Evolutionary conservation across 1,139 yeast genomes (phyloP), one percentile per base, ranked within the genome.

Genomic region (Saccharomyces hybrid): DNA sequence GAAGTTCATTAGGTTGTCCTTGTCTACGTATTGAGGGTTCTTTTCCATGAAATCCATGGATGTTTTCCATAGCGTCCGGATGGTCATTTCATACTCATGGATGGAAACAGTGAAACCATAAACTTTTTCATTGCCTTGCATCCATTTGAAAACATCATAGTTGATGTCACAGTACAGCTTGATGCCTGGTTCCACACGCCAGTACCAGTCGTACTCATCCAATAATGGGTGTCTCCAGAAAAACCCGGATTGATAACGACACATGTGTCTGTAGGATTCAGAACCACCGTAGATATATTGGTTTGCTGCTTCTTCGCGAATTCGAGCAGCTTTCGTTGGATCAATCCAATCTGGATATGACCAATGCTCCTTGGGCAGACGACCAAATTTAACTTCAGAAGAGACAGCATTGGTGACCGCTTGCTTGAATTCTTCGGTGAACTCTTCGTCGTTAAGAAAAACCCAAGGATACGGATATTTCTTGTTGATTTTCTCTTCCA

Each of bases 161-260:
- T 84, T 83, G 62, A 89, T 76, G 69, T 88, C 95, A 76, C 96
- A 89, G 70, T 74, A 84, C 53, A 88, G 76, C 67, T 80, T 77
- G 66, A 86, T 82, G 66, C 82, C 86, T 32, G 97, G 97, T 73
- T 91, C 97, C 54, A 90, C 96, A 73, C 97, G 84, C 97, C 97
- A 90, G 77, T 90, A 90, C 78, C 87, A 89, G 62, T 86, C 89
- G 70, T 82, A 89, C 38, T 85, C 83, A 55, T 76, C 77, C 78
- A 89, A 73, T 50, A 86, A 69, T 49, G 82, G 83, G 66, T 88
- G 95, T 73, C 88, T 79, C 79, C 83, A 90, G 76, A 91, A 89
- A 73, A 89, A 88, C 1, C 97, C 97, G 38, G 93, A 83, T 70
- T 90, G 95, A 70, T 77, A 90, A 68, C 97, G 83, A 73, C 97